These are phyloP conservation scores for Aspergillus transmontanensis DNA, from an alignment of 2,329 filamentous ascomycete genomes.

Conservation along the genomic window DNA sequence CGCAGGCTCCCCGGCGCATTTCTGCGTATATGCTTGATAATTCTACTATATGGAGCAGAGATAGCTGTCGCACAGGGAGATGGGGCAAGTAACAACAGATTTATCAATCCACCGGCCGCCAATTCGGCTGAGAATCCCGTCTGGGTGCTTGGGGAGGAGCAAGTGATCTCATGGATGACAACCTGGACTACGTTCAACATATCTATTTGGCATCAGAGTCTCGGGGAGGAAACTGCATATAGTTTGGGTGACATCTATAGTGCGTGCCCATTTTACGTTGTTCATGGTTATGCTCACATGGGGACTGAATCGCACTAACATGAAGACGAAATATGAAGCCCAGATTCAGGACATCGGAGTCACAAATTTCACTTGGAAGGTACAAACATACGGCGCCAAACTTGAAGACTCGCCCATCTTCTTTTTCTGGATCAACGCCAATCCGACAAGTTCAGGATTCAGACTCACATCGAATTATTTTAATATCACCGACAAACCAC, in stretches of 20 bases:
- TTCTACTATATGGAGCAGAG: neutral
- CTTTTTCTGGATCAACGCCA: slow-evolving; percentile 22
- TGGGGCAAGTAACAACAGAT: neutral
- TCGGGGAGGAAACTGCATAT: slow-evolving; percentile 2
- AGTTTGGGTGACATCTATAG: slow-evolving; percentile 19
- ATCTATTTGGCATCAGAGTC: slow-evolving; percentile 20
- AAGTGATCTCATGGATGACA: slow-evolving; percentile 10
- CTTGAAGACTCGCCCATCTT: slow-evolving; percentile 20
- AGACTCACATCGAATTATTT: slow-evolving; percentile 18
- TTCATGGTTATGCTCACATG: neutral
- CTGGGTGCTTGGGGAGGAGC: slow-evolving; percentile 8
- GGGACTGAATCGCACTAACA: neutral
- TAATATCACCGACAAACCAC: slow-evolving; percentile 19
- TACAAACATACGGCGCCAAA: slow-evolving; percentile 20
- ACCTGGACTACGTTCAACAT: slow-evolving; percentile 17
- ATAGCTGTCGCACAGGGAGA: neutral
- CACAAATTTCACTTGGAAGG: slow-evolving; percentile 21
- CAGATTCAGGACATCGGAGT: neutral
- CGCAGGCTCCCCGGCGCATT: neutral
- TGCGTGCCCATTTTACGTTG: neutral
- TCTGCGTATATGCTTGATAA: neutral
- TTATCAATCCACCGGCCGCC: slow-evolving; percentile 2
- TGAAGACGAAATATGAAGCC: slow-evolving; percentile 15
- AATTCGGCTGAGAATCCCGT: slow-evolving; percentile 10
- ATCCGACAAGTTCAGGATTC: slow-evolving; percentile 9